These are phyloP conservation scores for Marsdenia floribunda DNA, from an alignment of 257 asterid genomes.

Conservation along the genomic window DNA sequence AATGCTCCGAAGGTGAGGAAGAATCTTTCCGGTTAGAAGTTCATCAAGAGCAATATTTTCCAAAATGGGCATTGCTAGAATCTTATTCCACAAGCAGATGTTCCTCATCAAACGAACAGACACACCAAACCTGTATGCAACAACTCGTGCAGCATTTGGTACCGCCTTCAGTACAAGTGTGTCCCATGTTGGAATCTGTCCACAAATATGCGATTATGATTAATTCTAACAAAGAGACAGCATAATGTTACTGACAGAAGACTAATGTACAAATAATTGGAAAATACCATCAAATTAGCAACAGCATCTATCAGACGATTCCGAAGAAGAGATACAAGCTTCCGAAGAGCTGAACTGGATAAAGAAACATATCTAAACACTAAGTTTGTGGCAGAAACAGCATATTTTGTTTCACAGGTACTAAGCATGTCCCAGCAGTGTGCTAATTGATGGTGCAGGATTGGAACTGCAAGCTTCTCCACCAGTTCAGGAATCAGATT, in stretches of 20 bases:
- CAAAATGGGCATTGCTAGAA: conserved; percentile 66
- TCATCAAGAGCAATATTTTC: conserved; percentile 82
- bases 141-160: conserved; percentile 81
- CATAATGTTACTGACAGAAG: neutral
- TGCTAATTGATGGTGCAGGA: conserved; percentile 68
- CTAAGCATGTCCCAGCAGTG: conserved; percentile 88
- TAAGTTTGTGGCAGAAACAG: conserved; percentile 73
- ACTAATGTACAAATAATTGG: neutral
- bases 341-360: conserved; percentile 59
- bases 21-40: conserved; percentile 67
- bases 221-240: neutral
- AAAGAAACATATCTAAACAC: conserved; percentile 60
- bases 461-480: conserved; percentile 85
- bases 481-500: conserved; percentile 76
- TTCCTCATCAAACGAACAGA: conserved; percentile 80
- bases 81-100: conserved; percentile 72
- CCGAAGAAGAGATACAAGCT: conserved; percentile 61
- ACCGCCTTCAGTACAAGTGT: conserved; percentile 58
- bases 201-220: conserved; percentile 5
- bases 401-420: conserved; percentile 66
- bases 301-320: conserved; percentile 82
- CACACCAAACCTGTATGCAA: conserved; percentile 84
- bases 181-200: conserved; percentile 88
- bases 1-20: conserved; percentile 89
- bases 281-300: conserved; percentile 56